Conservation (phyloP, 306 rosid genomes). For the Trifolium pratense region DNA sequence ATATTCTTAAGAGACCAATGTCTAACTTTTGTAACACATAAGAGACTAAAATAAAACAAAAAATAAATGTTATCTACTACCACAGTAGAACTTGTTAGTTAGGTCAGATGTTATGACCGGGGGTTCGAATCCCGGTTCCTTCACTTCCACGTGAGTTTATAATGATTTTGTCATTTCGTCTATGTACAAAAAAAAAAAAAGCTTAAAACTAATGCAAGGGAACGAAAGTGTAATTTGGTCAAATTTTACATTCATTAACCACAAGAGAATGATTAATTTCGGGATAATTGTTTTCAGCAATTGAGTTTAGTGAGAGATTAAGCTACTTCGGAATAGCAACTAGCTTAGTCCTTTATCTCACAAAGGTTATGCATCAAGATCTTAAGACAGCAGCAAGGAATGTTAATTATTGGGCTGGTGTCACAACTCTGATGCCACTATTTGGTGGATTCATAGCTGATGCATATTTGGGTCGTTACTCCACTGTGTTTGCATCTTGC, state of each 20-base stretch:
- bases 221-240: too few species aligned
- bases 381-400: constrained; percentile 80
- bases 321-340: constrained; percentile 88
- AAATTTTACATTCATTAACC: neutral
- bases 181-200: too few species aligned
- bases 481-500: constrained; percentile 66
- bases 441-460: constrained; percentile 93
- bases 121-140: too few species aligned
- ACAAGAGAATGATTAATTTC: neutral
- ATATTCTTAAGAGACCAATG: too few species aligned
- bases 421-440: constrained; percentile 84
- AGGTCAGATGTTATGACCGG: too few species aligned
- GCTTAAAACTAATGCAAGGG: too few species aligned
- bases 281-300: constrained; percentile 56
- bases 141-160: too few species aligned
- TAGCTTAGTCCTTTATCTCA: constrained; percentile 80
- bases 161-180: too few species aligned
- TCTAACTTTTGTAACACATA: too few species aligned
- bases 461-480: constrained; percentile 84
- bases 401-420: constrained; percentile 91
- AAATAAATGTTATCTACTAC: too few species aligned
- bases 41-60: too few species aligned
- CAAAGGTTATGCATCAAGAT: constrained; percentile 75
- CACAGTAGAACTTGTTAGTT: too few species aligned
- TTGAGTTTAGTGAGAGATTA: constrained; percentile 91